Percentiles rank a stretch among this genome's conserved stretches.
These are phyloP conservation scores for Pisolithus marmoratus DNA, from an alignment of 768 basidiomycete species.

Conservation along the genomic window DNA sequence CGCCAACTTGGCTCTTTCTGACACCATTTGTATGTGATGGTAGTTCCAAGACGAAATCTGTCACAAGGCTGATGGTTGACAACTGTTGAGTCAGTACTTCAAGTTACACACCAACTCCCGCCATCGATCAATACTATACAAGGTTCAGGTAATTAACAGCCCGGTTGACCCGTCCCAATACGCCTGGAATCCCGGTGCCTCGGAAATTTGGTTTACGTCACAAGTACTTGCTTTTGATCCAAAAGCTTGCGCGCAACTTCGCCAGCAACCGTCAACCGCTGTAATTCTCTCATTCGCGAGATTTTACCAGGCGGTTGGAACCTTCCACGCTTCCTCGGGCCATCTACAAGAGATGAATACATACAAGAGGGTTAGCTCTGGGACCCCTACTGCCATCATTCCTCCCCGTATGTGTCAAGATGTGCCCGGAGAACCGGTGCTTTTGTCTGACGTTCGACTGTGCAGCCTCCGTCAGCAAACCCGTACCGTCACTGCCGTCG, in stretches of 20 bases:
- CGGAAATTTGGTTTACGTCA: too few relatives aligned
- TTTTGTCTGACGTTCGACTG: conserved; percentile 9
- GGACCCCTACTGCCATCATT: background rate
- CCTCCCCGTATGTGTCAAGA: conserved; percentile 21
- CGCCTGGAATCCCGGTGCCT: too few relatives aligned
- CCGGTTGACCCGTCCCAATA: too few relatives aligned
- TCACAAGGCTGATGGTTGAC: background rate
- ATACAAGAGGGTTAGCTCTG: background rate
- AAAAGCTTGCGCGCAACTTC: background rate
- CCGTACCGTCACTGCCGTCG: conserved; percentile 39
- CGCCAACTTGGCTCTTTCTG: conserved; percentile 28
- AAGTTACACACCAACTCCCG: too few relatives aligned
- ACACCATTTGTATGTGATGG: conserved; percentile 22
- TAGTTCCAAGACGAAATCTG: background rate
- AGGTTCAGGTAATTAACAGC: too few relatives aligned
- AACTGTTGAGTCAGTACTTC: too few relatives aligned
- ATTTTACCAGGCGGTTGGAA: background rate
- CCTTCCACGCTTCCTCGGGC: conserved; percentile 2
- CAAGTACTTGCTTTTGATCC: background rate
- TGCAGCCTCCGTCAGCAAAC: conserved; percentile 54
- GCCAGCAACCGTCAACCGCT: background rate
- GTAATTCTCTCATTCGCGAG: background rate
- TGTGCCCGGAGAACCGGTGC: background rate
- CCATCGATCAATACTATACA: too few relatives aligned
- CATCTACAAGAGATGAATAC: conserved; percentile 4